These are phyloP conservation scores for Aspergillus sp. DNA, from an alignment of 2,329 filamentous ascomycete genomes.

Conservation along the genomic window DNA sequence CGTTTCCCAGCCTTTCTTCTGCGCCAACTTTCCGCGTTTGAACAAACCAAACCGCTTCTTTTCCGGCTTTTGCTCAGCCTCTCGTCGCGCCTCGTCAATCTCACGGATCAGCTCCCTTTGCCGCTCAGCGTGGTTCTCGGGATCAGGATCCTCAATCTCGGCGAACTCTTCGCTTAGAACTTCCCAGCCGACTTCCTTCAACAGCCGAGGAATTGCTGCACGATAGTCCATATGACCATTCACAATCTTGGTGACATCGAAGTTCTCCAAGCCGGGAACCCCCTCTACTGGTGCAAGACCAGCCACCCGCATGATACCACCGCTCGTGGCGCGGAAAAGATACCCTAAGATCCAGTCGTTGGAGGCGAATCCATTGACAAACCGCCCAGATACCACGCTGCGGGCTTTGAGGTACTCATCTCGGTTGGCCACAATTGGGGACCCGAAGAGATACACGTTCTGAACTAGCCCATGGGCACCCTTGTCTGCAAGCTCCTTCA, in stretches of 20 bases:
- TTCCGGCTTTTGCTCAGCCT: slow-evolving; percentile 78
- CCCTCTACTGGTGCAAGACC: slow-evolving; percentile 76
- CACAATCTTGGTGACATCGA: slow-evolving; percentile 82
- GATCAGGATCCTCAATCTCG: slow-evolving; percentile 96
- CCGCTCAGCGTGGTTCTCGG: slow-evolving; percentile 82
- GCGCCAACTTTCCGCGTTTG: slow-evolving; percentile 69
- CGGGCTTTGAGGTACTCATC: slow-evolving; percentile 83
- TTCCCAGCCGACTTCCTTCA: slow-evolving; percentile 86
- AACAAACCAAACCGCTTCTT: slow-evolving; percentile 76
- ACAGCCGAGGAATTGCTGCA: slow-evolving; percentile 81
- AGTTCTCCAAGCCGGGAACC: slow-evolving; percentile 82
- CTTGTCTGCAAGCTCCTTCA: slow-evolving; percentile 81
- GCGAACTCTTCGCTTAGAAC: slow-evolving; percentile 92
- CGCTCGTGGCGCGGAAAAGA: slow-evolving; percentile 89
- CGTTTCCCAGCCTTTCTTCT: slow-evolving; percentile 91
- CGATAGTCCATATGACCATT: slow-evolving; percentile 97
- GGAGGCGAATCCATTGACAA: slow-evolving; percentile 89
- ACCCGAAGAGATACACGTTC: slow-evolving; percentile 93
- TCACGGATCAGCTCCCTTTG: slow-evolving; percentile 94
- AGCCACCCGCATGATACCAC: slow-evolving; percentile 85
- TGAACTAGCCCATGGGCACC: slow-evolving; percentile 86
- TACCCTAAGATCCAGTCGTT: slow-evolving; percentile 98
- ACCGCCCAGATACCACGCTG: slow-evolving; percentile 85
- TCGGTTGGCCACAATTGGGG: slow-evolving; percentile 84
- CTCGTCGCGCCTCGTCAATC: slow-evolving; percentile 89